Percentiles rank a stretch among this genome's conserved stretches.
phyloP scores from a whole-genome alignment of 2,329 filamentous ascomycete species.

The Beauveria medogensis region DNA sequence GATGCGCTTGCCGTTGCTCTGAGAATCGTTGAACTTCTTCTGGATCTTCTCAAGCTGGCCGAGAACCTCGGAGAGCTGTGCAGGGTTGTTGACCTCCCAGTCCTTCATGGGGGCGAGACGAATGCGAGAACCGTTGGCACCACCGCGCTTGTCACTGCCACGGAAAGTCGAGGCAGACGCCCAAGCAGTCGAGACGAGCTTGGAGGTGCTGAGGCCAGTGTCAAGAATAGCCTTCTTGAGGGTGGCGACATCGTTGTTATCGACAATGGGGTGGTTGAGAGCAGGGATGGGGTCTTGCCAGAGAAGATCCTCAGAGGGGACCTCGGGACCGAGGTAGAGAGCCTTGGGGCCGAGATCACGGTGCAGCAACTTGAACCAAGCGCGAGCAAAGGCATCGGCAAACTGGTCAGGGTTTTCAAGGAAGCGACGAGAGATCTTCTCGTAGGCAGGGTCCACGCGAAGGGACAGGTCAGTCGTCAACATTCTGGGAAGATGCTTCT shows the following conservation, averaged over 20 bases:
- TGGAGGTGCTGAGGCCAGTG: conserved; percentile 49
- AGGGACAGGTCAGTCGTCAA: conserved; percentile 67
- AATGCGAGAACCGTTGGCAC: conserved; percentile 73
- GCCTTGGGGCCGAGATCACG: conserved; percentile 67
- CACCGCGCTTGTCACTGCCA: conserved; percentile 71
- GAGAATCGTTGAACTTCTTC: conserved; percentile 55
- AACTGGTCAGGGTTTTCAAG: conserved; percentile 61
- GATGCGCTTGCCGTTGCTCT: conserved; percentile 57
- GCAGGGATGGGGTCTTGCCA: conserved; percentile 70
- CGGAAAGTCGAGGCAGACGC: conserved; percentile 66
- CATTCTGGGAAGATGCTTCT: conserved; percentile 71
- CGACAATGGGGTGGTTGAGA: conserved; percentile 48
- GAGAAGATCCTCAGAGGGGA: conserved; percentile 58
- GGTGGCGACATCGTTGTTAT: conserved; percentile 52
- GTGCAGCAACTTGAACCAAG: conserved; percentile 80
- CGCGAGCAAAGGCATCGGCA: conserved; percentile 59
- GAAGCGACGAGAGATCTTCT: conserved; percentile 68
- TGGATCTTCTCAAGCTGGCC: conserved; percentile 55
- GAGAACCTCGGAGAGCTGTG: conserved; percentile 55
- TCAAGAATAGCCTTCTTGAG: conserved; percentile 63
- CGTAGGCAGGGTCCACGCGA: conserved; percentile 62
- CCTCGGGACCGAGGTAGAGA: conserved; percentile 67
- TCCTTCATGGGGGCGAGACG: conserved; percentile 62
- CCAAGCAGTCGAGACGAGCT: conserved; percentile 61
- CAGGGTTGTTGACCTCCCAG: conserved; percentile 69